Evolutionary conservation across 371 early-diverging fungal genomes (phyloP).

Genomic region (Mortierella sp.): DNA sequence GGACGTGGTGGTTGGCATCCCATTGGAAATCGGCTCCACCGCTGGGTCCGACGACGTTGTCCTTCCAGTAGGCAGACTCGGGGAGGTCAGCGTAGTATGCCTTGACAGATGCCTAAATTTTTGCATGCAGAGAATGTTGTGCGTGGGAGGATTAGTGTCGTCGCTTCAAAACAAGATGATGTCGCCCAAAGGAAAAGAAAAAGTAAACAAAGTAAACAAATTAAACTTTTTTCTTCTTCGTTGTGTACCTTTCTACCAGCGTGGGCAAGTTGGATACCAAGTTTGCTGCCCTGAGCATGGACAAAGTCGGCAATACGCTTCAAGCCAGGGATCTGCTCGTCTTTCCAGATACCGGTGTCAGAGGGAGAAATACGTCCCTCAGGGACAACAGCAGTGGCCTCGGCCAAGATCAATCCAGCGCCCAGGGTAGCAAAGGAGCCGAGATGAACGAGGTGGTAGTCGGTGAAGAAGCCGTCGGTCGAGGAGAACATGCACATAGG

Average conservation of each 20-base stretch:
- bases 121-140: not conserved
- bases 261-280: constrained; percentile 87
- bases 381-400: constrained; percentile 84
- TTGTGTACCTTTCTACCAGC: constrained; percentile 79
- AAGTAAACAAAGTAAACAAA: not conserved
- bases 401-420: constrained; percentile 81
- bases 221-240: not conserved
- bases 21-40: constrained; percentile 62
- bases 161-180: not conserved
- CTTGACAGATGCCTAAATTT: constrained; percentile 35
- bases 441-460: constrained; percentile 78
- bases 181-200: not conserved
- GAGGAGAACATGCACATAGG: constrained; percentile 80
- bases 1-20: constrained; percentile 61
- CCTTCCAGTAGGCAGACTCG: constrained; percentile 76
- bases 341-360: constrained; percentile 83
- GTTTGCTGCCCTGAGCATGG: constrained; percentile 72
- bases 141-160: not conserved
- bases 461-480: constrained; percentile 64
- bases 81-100: constrained; percentile 53
- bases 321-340: constrained; percentile 77
- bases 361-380: constrained; percentile 85
- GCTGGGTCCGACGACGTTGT: constrained; percentile 80
- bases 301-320: constrained; percentile 73
- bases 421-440: constrained; percentile 80